Conservation (phyloP, 164 flowering plant species). For the Liriodendron chinense region DNA sequence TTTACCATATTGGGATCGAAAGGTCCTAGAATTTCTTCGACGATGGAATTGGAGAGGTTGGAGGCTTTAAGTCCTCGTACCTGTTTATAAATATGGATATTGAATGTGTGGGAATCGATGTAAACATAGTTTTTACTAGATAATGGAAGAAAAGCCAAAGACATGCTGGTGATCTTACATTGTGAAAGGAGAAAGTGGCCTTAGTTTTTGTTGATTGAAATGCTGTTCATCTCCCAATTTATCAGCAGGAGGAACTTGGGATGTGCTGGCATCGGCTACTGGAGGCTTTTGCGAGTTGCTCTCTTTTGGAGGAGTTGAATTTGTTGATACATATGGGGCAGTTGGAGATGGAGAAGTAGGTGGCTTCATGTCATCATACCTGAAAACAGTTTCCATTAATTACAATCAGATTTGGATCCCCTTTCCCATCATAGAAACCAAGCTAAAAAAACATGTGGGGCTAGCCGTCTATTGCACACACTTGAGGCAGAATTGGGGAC, state of each 20-base stretch:
- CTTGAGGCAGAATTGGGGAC: too few relatives aligned
- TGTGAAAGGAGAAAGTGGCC: conserved; percentile 61
- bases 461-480: too few relatives aligned
- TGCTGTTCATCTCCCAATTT: conserved; percentile 13
- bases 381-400: conserved; percentile 23
- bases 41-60: conserved; percentile 52
- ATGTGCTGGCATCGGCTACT: conserved; percentile 7
- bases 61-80: conserved; percentile 87
- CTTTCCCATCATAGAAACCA: too few relatives aligned
- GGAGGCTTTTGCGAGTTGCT: conserved; percentile 9
- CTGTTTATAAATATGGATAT: conserved; percentile 29
- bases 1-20: conserved; percentile 7
- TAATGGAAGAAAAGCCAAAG: not conserved
- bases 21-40: conserved; percentile 18
- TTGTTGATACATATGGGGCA: conserved; percentile 24
- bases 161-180: conserved; percentile 32
- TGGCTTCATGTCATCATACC: conserved; percentile 86
- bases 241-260: conserved; percentile 18
- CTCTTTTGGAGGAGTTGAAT: conserved; percentile 11
- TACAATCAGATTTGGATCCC: too few relatives aligned
- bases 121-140: not conserved
- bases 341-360: conserved; percentile 59
- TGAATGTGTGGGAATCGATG: not conserved
- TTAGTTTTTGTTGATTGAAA: conserved; percentile 21
- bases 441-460: too few relatives aligned